Base-by-base conservation (phyloP, 2,329 filamentous ascomycete species). In the Sodiomyces alkalinus region DNA sequence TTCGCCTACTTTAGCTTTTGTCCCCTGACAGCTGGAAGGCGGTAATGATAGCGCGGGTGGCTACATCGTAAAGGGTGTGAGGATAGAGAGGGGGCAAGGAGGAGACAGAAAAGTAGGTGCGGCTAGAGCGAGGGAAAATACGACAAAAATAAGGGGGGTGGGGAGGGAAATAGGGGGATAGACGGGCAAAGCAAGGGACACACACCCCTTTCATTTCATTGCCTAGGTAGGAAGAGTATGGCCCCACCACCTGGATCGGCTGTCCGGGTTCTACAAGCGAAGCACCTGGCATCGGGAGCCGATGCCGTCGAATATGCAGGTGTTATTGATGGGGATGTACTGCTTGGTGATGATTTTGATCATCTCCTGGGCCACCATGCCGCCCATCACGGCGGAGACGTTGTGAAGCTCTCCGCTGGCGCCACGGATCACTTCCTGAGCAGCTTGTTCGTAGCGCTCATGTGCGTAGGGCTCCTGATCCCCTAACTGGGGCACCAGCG, bases 331-430 rank as follows among this genome's bases (percentile, higher is more conserved):
- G 15, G 75, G 74, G 23, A 79, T 60, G 51, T 80, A 80, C 55
- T 80, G 75, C 44, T 72, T 73, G 9, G 75, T 80, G 42, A 80
- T 68, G 33, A 87, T 70, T 51, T 98, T 98, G 57, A 98, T 92
- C 37, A 87, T 72, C 56, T 98, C 90, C 53, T 98, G 92, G n/a
- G 87, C 83, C 26, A 92, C 79, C 60, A 98, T 79, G 3, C 90
- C 92, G 17, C 90, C 92, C 1, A 76, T 79, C 31, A 93, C 57
- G 16, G 86, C 77, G 18, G 86, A 80, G 31, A 92, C 80, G 48
- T 94, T 96, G 58, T 98, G 90, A 34, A 98, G 58, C 51, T 98
- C 92, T 30, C 74, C 80, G 17, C 82, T 81, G 26, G 72, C 74
- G 19, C 82, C 80, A 34, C 92, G 73, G 19, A 76, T 70, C 23